phyloP scores from a whole-genome alignment of 1,284 basidiomycete genomes.

The Phaffia rhodozyma region DNA sequence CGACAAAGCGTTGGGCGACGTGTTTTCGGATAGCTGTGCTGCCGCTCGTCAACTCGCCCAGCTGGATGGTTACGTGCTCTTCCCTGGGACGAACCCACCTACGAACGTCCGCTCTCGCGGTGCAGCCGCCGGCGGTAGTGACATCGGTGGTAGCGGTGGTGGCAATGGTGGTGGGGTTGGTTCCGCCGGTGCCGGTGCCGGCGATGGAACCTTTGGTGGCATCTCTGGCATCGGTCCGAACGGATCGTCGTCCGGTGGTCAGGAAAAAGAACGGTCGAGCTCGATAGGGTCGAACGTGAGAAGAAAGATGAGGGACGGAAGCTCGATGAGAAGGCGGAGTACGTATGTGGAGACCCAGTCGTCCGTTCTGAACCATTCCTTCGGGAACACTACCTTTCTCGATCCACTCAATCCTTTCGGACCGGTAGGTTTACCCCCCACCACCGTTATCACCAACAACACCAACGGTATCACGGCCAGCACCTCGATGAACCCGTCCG shows the following conservation, averaged over 20 bases:
- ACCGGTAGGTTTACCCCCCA: neutral
- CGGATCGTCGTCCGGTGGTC: neutral
- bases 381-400: too few species aligned
- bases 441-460: too few species aligned
- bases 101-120: neutral
- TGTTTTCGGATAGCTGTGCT: slow-evolving; percentile 35
- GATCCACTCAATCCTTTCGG: neutral
- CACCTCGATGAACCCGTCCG: neutral
- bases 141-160: too few species aligned
- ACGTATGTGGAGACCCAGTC: slow-evolving; percentile 8
- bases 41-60: slow-evolving; percentile 32
- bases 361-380: neutral
- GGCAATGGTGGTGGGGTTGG: too few species aligned
- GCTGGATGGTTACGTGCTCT: slow-evolving; percentile 10
- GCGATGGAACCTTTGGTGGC: too few species aligned
- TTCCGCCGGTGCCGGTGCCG: too few species aligned
- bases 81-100: neutral
- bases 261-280: slow-evolving; percentile 3
- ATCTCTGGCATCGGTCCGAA: slow-evolving; percentile 1
- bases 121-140: neutral
- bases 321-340: slow-evolving; percentile 1
- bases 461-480: neutral
- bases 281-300: neutral
- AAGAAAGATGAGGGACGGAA: too few species aligned
- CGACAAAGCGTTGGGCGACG: slow-evolving; percentile 34